Percentiles rank a stretch among this genome's conserved stretches.
Conservation (phyloP, 2,329 filamentous ascomycete species). For the Calonectria hongkongensis region DNA sequence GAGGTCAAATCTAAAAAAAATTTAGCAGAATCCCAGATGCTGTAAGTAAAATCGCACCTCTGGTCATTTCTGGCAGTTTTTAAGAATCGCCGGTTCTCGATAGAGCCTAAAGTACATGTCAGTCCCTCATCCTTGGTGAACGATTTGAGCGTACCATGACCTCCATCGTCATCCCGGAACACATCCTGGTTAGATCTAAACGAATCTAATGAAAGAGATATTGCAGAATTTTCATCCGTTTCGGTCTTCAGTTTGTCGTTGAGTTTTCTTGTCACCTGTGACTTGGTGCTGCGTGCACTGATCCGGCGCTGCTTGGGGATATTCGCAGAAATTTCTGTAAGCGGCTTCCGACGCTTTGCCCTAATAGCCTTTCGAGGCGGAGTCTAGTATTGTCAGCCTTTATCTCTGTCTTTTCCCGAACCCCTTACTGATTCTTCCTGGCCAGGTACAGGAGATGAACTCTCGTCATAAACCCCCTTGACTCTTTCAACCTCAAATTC, state of each 20-base stretch:
- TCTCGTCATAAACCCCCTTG: constrained; percentile 77
- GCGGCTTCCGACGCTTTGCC: constrained; percentile 57
- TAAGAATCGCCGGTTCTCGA: constrained; percentile 50
- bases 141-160: constrained; percentile 49
- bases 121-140: constrained; percentile 36
- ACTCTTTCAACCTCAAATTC: constrained; percentile 70
- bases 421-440: constrained; percentile 66
- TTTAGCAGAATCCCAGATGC: constrained; percentile 30
- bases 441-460: constrained; percentile 68
- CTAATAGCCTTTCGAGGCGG: constrained; percentile 58
- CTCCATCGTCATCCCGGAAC: constrained; percentile 56
- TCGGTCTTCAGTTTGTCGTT: constrained; percentile 45
- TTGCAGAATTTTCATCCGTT: constrained; percentile 38
- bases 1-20: constrained; percentile 55
- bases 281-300: constrained; percentile 44
- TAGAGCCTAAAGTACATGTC: constrained; percentile 44
- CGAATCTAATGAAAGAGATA: constrained; percentile 42
- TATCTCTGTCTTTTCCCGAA: not conserved
- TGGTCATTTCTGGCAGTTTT: constrained; percentile 50
- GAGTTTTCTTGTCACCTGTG: constrained; percentile 45
- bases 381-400: constrained; percentile 44
- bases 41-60: constrained; percentile 48
- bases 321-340: constrained; percentile 61
- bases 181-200: constrained; percentile 55
- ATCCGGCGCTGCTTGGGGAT: constrained; percentile 55